Evolutionary conservation across 2,329 filamentous ascomycete species (phyloP), one percentile per base, ranked within the genome.

Genomic region (Pseudocercospora ulei): DNA sequence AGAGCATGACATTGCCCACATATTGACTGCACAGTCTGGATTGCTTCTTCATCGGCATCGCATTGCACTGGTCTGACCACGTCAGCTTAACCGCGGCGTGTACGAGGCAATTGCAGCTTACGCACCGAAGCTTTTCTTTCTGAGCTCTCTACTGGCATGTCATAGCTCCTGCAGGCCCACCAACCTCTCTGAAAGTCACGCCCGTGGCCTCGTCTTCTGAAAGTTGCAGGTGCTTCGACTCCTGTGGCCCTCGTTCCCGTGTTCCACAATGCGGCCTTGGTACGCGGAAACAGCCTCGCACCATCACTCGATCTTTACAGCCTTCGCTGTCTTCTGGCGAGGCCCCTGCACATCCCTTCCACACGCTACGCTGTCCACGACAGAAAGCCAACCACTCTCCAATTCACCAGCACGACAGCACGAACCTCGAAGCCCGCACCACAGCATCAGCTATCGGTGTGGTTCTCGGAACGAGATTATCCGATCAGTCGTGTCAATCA

Each of bases 401-500:
- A 71, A 57, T 64, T 65, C 60, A 61, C 57, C 48, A 61, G 53
- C 61, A 64, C 54, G 55, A 62, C 57, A 62, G 56, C 58, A 62
- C 64, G 67, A 38, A 40, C 43, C 46, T 38, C 46, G 38, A 51
- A 53, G 52, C 55, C 48, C 51, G 43, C 66, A 65, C 69, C 68
- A 63, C 60, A 69, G 69, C 65, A 71, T 31, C 41, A 61, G 63
- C 70, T 68, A 69, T 43, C 42, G 65, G 67, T 64, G 63, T 66
- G 59, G 58, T 64, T 70, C 67, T 65, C 61, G 39, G 37, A 38
- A 53, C 61, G 34, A 43, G 35, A 60, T 62, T 66, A 66, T 69
- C 64, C 59, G 73, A 74, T 72, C 75, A 74, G 68, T 71, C 73
- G 72, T 67, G 74, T 80, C 62, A 81, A 71, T 77, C 70, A 70